phyloP scores from a whole-genome alignment of 1,139 yeast species.

The Debaryomyces robertsiae region DNA sequence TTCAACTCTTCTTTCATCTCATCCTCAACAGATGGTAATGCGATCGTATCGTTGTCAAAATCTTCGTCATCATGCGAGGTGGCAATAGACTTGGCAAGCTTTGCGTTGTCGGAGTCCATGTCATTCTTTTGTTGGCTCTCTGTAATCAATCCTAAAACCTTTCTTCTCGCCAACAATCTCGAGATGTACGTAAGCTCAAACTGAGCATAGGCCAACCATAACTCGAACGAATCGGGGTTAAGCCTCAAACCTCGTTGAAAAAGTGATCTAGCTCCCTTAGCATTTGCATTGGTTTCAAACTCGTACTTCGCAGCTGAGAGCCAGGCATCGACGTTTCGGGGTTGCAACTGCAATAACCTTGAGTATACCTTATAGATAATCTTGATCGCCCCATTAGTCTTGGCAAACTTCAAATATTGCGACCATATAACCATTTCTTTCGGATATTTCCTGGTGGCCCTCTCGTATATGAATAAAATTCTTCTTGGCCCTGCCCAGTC shows the following conservation, averaged over 20 bases:
- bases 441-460: slow-evolving; percentile 82
- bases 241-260: slow-evolving; percentile 86
- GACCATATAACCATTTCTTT: slow-evolving; percentile 80
- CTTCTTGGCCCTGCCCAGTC: slow-evolving; percentile 90
- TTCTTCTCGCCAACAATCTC: slow-evolving; percentile 79
- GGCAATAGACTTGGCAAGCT: slow-evolving; percentile 25
- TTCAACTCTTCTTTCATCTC: slow-evolving; percentile 64
- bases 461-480: slow-evolving; percentile 77
- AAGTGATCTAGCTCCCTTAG: slow-evolving; percentile 83
- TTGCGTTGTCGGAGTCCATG: slow-evolving; percentile 43
- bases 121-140: slow-evolving; percentile 69
- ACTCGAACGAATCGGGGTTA: slow-evolving; percentile 67
- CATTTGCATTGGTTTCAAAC: slow-evolving; percentile 83
- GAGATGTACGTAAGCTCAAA: slow-evolving; percentile 86
- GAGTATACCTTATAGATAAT: slow-evolving; percentile 83
- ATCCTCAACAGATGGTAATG: slow-evolving; percentile 54
- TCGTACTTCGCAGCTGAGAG: slow-evolving; percentile 94
- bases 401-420: slow-evolving; percentile 72
- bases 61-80: slow-evolving; percentile 35
- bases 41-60: slow-evolving; percentile 42
- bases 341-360: slow-evolving; percentile 79
- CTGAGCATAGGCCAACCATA: slow-evolving; percentile 87
- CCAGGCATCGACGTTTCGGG: slow-evolving; percentile 92
- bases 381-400: slow-evolving; percentile 71
- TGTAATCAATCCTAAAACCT: slow-evolving; percentile 74